Evolutionary conservation across 345 rosid species (phyloP).

Genomic region (Abelmoschus esculentus): DNA sequence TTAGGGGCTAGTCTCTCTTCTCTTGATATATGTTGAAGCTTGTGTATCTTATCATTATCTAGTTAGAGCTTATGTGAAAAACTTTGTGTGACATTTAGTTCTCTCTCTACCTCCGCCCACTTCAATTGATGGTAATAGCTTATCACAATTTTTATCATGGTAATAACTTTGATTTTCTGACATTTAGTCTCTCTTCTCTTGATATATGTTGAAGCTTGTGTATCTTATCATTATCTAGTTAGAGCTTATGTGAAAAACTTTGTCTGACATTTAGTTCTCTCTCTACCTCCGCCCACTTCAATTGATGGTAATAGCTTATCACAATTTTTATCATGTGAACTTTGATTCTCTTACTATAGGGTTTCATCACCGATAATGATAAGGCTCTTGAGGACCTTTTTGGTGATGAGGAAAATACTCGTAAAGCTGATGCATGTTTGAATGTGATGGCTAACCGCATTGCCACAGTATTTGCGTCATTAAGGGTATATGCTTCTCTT

Average conservation of each 20-base stretch:
- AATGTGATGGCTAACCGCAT: slow-evolving; percentile 87
- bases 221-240: neutral
- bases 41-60: neutral
- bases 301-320: neutral
- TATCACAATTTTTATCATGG: neutral
- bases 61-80: slow-evolving; percentile 1
- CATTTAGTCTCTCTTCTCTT: neutral
- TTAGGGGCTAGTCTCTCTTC: neutral
- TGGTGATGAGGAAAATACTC: slow-evolving; percentile 68
- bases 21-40: neutral
- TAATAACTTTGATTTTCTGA: slow-evolving; percentile 7
- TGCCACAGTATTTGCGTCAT: slow-evolving; percentile 93
- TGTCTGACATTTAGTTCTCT: slow-evolving; percentile 1
- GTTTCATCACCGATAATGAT: slow-evolving; percentile 83
- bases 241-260: neutral
- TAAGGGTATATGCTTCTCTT: slow-evolving; percentile 53
- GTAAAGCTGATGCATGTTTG: slow-evolving; percentile 74
- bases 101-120: neutral
- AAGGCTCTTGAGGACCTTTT: slow-evolving; percentile 87
- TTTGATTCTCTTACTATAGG: slow-evolving; percentile 33
- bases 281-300: neutral
- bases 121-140: neutral
- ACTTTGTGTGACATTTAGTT: neutral
- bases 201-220: neutral
- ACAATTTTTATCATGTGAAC: neutral